These are phyloP conservation scores for Xylaria flabelliformis DNA, from an alignment of 495 filamentous ascomycete species.

Conservation along the genomic window DNA sequence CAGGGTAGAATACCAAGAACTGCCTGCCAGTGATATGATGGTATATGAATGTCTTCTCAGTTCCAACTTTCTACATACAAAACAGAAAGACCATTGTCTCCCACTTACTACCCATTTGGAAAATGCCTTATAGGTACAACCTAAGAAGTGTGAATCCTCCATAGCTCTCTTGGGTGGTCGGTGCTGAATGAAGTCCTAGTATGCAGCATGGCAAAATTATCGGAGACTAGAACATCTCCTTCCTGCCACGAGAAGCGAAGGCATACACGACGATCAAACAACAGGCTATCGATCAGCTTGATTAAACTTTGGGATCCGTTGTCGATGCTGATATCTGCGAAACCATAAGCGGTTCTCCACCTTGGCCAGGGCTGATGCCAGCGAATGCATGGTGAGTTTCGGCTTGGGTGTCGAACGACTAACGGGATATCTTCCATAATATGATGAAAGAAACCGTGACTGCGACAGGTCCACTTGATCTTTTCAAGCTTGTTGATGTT, in stretches of 20 bases:
- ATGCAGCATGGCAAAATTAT: conserved; percentile 46
- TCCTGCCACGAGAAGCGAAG: conserved; percentile 57
- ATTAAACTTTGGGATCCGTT: conserved; percentile 38
- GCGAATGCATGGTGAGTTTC: conserved; percentile 53
- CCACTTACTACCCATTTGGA: neutral
- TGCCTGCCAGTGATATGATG: too few relatives aligned
- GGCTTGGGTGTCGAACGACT: conserved; percentile 56
- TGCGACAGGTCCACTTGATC: conserved; percentile 11
- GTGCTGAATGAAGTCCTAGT: conserved; percentile 5
- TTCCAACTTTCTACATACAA: neutral
- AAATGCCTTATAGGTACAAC: neutral
- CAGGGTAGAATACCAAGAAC: too few relatives aligned
- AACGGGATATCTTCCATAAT: conserved; percentile 47
- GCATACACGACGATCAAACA: conserved; percentile 59
- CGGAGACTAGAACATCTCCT: conserved; percentile 62
- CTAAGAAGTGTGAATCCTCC: neutral
- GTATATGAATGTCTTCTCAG: too few relatives aligned
- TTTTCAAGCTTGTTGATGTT: conserved; percentile 17
- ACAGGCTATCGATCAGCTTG: conserved; percentile 44
- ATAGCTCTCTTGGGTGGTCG: neutral
- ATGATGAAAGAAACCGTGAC: neutral
- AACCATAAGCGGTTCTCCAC: conserved; percentile 55
- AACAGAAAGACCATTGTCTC: neutral
- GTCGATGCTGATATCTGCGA: conserved; percentile 54
- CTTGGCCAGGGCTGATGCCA: conserved; percentile 63